These are phyloP conservation scores for Paramecium bursaria DNA, from an alignment of 73 alveolate species.

Conservation along the genomic window DNA sequence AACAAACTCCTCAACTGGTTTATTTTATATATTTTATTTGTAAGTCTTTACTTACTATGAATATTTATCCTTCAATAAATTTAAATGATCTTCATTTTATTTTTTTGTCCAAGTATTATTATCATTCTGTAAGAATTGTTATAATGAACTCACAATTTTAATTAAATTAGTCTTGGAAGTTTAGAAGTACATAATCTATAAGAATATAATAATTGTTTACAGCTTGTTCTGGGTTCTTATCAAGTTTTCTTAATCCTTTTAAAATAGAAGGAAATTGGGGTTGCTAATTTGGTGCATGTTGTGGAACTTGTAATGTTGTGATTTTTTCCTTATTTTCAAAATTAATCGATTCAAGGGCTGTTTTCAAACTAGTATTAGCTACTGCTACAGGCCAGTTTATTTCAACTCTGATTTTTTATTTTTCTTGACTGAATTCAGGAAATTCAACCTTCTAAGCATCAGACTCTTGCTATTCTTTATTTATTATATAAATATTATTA, in stretches of 20 bases:
- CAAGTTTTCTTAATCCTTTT: slow-evolving; percentile 30
- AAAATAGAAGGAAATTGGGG: slow-evolving; percentile 29
- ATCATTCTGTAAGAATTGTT: too few relatives aligned
- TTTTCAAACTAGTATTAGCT: too few relatives aligned
- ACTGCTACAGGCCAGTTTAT: not conserved
- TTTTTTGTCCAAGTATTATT: too few relatives aligned
- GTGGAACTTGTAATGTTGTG: slow-evolving; percentile 32
- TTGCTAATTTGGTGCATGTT: not conserved
- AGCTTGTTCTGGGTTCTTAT: not conserved
- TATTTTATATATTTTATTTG: too few relatives aligned
- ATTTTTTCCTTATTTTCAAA: not conserved
- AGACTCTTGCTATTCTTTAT: not conserved
- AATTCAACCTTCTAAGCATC: not conserved
- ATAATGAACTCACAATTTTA: too few relatives aligned
- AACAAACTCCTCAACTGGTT: too few relatives aligned
- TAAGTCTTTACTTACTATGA: too few relatives aligned
- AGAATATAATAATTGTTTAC: not conserved
- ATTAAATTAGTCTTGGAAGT: too few relatives aligned
- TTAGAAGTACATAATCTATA: too few relatives aligned
- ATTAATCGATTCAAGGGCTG: not conserved
- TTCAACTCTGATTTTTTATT: not conserved
- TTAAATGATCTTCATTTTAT: too few relatives aligned
- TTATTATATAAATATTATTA: not conserved
- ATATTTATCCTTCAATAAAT: too few relatives aligned
- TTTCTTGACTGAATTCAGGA: not conserved